These are phyloP conservation scores for Lactarius tabidus DNA, from an alignment of 768 basidiomycete genomes.

Conservation along the genomic window DNA sequence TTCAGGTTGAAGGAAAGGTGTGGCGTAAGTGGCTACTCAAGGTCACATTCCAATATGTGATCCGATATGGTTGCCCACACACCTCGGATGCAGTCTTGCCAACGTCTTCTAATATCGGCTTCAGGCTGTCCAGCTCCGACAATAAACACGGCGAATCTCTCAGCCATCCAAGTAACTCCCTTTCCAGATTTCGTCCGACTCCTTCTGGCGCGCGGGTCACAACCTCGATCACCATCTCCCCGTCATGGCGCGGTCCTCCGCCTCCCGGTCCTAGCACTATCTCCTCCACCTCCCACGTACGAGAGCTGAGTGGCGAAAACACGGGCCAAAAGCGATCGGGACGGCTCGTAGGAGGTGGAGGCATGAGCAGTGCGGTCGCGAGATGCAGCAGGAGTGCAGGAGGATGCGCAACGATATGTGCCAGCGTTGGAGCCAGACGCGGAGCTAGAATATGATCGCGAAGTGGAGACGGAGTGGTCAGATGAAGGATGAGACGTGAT, in stretches of 20 bases:
- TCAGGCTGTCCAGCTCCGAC: slow-evolving; percentile 49
- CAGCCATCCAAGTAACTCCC: slow-evolving; percentile 63
- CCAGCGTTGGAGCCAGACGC: slow-evolving; percentile 58
- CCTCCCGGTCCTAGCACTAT: slow-evolving; percentile 54
- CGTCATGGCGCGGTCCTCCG: slow-evolving; percentile 45
- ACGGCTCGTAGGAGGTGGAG: slow-evolving; percentile 59
- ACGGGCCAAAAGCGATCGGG: slow-evolving; percentile 78
- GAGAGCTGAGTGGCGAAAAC: slow-evolving; percentile 65
- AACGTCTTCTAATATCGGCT: slow-evolving; percentile 39
- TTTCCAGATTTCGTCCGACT: slow-evolving; percentile 53
- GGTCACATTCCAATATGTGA: slow-evolving; percentile 8
- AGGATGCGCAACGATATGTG: slow-evolving; percentile 66
- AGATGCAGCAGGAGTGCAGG: slow-evolving; percentile 65
- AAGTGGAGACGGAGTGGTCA: slow-evolving; percentile 45
- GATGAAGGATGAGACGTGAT: slow-evolving; percentile 60
- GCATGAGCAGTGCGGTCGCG: slow-evolving; percentile 63
- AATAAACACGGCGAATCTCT: slow-evolving; percentile 42
- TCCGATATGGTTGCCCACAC: background rate
- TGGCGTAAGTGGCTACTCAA: slow-evolving; percentile 38
- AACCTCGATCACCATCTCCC: slow-evolving; percentile 61
- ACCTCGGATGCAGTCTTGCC: slow-evolving; percentile 30
- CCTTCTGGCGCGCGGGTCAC: slow-evolving; percentile 45
- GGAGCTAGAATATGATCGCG: slow-evolving; percentile 56
- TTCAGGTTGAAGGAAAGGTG: slow-evolving; percentile 84
- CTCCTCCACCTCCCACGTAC: slow-evolving; percentile 52